Evolutionary conservation across 1,139 yeast species (phyloP).

Genomic region (Scheffersomyces titani): DNA sequence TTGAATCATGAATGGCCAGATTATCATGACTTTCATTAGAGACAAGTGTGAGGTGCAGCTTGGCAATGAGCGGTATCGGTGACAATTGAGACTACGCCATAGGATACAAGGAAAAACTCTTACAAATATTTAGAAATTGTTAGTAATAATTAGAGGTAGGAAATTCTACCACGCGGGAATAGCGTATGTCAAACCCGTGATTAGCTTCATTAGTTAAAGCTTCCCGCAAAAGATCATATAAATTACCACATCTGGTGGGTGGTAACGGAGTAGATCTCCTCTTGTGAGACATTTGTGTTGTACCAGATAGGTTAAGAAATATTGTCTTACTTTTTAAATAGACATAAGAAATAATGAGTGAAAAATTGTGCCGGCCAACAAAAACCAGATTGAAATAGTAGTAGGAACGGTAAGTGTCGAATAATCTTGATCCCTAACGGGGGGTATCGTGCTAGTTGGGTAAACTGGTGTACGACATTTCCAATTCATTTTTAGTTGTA

Average conservation of each 20-base stretch:
- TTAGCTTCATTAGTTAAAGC: too few relatives aligned
- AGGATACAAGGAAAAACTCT: neutral
- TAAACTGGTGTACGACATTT: neutral
- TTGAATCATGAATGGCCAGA: neutral
- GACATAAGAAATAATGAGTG: neutral
- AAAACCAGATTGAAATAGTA: neutral
- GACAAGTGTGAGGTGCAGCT: neutral
- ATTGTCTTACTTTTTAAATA: neutral
- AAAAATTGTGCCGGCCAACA: neutral
- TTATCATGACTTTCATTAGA: neutral
- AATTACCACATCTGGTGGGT: neutral
- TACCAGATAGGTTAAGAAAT: neutral
- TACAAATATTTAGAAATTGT: too few relatives aligned
- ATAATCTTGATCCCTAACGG: neutral
- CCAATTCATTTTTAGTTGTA: neutral
- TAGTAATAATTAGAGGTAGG: neutral
- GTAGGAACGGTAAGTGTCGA: too few relatives aligned
- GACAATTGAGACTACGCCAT: neutral
- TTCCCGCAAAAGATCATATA: neutral
- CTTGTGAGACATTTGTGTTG: neutral
- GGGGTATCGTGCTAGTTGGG: neutral
- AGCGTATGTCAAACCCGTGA: neutral
- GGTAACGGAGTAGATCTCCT: neutral
- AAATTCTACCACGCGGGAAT: neutral
- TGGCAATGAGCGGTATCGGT: neutral